Conservation (phyloP, 1,139 yeast genomes). For the Kurtzmaniella quercitrusa region DNA sequence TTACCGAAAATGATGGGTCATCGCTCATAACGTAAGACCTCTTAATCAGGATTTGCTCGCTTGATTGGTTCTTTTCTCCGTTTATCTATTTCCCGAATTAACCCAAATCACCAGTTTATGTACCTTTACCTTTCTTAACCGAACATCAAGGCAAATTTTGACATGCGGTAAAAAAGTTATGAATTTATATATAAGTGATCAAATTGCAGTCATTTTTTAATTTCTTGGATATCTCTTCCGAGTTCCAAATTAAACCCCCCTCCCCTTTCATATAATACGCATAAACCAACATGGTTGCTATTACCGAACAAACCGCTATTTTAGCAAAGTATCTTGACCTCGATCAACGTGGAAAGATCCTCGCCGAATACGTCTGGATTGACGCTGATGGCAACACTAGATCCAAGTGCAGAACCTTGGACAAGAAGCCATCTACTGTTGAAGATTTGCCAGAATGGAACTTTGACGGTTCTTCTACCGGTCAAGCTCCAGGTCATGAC, state of each 20-base stretch:
- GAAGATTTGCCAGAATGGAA: conserved; percentile 98
- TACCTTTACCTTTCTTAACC: not conserved
- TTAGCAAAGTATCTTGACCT: conserved; percentile 79
- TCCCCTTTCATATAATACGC: conserved; percentile 1
- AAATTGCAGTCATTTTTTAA: not conserved
- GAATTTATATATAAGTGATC: not conserved
- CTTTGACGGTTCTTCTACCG: conserved; percentile 98
- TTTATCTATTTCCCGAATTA: conserved; percentile 1
- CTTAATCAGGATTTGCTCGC: not conserved
- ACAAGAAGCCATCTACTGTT: conserved; percentile 61
- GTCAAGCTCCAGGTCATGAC: conserved; percentile 98
- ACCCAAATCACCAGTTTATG: not conserved
- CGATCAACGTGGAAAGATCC: conserved; percentile 79
- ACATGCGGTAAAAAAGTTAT: not conserved
- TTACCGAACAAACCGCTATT: conserved; percentile 69
- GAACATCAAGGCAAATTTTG: not conserved
- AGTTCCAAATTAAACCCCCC: conserved; percentile 2
- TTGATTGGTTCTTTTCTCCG: conserved; percentile 1
- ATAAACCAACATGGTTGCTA: conserved; percentile 30
- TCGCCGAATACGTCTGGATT: conserved; percentile 98
- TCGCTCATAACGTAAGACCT: conserved; percentile 1
- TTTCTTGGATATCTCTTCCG: conserved; percentile 1
- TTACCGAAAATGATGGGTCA: not conserved
- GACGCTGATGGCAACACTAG: conserved; percentile 91
- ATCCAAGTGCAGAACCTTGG: conserved; percentile 88